A percentile compares a stretch with the other conserved stretches of the same genome.
phyloP scores from a whole-genome alignment of 2,329 filamentous ascomycete genomes.

The Nemania bipapillata region DNA sequence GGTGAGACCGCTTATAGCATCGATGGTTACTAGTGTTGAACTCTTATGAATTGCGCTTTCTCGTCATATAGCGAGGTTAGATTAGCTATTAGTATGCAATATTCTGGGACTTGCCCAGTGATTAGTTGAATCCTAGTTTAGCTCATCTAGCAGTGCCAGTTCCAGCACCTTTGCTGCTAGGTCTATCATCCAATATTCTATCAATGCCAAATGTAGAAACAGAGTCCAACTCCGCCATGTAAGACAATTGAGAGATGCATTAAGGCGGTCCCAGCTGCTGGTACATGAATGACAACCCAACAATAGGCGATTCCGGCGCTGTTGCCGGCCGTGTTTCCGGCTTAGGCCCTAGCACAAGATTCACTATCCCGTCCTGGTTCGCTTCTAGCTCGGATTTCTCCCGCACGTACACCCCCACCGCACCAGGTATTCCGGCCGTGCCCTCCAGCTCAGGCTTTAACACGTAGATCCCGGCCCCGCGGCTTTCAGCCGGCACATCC shows the following conservation, averaged over 20 bases:
- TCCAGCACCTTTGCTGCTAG: not conserved
- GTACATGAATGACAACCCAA: not conserved
- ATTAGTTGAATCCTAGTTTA: not conserved
- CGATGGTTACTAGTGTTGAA: too few species aligned
- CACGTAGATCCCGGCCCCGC: constrained; percentile 25
- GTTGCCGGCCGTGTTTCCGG: not conserved
- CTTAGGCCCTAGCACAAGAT: too few species aligned
- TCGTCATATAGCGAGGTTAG: not conserved
- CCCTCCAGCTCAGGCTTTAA: constrained; percentile 32
- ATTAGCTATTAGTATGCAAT: not conserved
- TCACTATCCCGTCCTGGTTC: not conserved
- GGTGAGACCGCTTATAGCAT: too few species aligned
- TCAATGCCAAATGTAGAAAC: not conserved
- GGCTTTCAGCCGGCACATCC: not conserved
- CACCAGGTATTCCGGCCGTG: not conserved
- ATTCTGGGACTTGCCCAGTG: not conserved
- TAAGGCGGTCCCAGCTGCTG: not conserved
- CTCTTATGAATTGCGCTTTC: not conserved
- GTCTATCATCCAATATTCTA: not conserved
- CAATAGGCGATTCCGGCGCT: constrained; percentile 9
- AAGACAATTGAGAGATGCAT: not conserved
- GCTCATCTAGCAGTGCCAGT: not conserved
- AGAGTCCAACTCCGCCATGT: not conserved
- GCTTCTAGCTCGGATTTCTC: constrained; percentile 26
- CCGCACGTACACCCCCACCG: constrained; percentile 13